Evolutionary conservation across 2,329 filamentous ascomycete species (phyloP), one percentile per base, ranked within the genome.

Genomic region (Aspergillus proliferans): DNA sequence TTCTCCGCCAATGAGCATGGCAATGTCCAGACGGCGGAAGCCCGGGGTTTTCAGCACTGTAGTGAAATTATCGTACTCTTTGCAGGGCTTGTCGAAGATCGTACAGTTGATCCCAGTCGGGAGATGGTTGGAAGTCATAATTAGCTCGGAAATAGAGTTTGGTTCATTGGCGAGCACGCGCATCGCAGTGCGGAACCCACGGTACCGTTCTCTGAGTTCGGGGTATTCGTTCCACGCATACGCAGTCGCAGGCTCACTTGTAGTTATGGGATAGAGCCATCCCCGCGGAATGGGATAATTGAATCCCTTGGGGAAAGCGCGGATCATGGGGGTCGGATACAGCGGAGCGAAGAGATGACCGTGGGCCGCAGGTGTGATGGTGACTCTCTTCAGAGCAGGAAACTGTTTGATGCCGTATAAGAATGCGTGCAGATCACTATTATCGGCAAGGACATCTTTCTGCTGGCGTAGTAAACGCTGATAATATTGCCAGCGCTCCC

Each of bases 301-400:
- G 38, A 76, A 71, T 4, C 68, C 67, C 2, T 50, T 42, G 0
- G 71, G 70, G 12, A 76, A 66, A 3, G 64, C 61, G 5, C 71
- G 69, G 26, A 73, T 70, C 56, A 70, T 71, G 1, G 73, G 73
- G 0, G 73, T 76, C 19, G 69, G 51, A 45, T 75, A 75, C 0
- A 65, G 49, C 0, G 72, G 73, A 0, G 48, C 44, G 14, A 66
- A 64, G 0, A 66, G 49, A 39, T 59, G 55, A 0, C 69, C 69
- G 51, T 75, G 72, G 0, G 69, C 58, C 2, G 69, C 67, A 5
- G 66, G 67, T 3, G 73, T 74, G 9, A 76, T 48, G 0, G 60
- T 71, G 7, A 77, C 54, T 41, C 62, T 64, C 33, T 48, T 60
- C 2, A 76, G 55, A 3, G 56, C 58, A 0, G 69, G 64, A 40